A percentile compares a stretch with the other conserved stretches of the same genome.
phyloP scores from a whole-genome alignment of 2,329 filamentous ascomycete species.

The Monilinia fructigena region DNA sequence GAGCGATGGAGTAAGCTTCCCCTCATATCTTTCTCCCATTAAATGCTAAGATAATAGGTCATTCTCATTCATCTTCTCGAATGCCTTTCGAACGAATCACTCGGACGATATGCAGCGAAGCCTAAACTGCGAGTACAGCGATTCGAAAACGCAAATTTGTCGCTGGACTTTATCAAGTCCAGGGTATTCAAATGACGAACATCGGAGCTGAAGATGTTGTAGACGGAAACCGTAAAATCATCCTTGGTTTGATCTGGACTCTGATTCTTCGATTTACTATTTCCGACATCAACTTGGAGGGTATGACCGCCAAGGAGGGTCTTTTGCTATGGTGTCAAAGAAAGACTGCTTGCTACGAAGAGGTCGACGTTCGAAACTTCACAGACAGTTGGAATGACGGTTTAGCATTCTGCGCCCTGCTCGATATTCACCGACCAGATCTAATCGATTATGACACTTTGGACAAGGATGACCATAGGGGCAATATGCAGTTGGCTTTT shows the following conservation, averaged over 20 bases:
- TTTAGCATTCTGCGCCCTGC: constrained; percentile 88
- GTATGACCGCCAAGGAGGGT: constrained; percentile 95
- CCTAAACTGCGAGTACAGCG: constrained; percentile 94
- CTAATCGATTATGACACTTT: constrained; percentile 94
- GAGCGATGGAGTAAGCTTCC: constrained; percentile 78
- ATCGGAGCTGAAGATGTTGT: constrained; percentile 98
- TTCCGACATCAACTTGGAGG: constrained; percentile 97
- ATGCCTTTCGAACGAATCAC: constrained; percentile 88
- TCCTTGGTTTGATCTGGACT: constrained; percentile 96
- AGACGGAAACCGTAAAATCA: constrained; percentile 96
- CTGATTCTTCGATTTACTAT: constrained; percentile 97
- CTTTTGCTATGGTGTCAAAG: constrained; percentile 95
- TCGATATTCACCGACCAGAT: constrained; percentile 96
- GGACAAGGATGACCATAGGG: constrained; percentile 89
- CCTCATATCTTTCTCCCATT: constrained; percentile 22
- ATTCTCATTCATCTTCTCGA: constrained; percentile 96
- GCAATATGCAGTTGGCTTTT: constrained; percentile 98
- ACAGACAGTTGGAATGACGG: constrained; percentile 97
- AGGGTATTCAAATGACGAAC: constrained; percentile 96
- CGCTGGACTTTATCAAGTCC: constrained; percentile 87
- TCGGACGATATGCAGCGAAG: constrained; percentile 94
- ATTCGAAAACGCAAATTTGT: constrained; percentile 97
- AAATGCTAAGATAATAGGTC: constrained; percentile 55
- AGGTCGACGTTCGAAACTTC: constrained; percentile 93
- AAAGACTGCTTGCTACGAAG: constrained; percentile 97